phyloP scores from a whole-genome alignment of 306 rosid genomes.

The Acacia melanoxylon region DNA sequence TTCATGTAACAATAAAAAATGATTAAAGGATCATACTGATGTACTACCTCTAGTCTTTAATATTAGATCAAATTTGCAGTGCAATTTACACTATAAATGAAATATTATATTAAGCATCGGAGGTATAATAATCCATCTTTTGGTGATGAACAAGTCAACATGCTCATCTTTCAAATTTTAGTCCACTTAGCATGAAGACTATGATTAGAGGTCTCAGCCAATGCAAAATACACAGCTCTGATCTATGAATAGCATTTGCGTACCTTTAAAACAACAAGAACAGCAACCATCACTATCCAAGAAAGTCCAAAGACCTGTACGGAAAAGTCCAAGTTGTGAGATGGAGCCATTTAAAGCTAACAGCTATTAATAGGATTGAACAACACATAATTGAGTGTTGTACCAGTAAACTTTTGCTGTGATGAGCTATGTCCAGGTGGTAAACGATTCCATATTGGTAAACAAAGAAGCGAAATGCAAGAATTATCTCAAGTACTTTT shows the following conservation, averaged over 20 bases:
- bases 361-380: constrained; percentile 19
- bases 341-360: constrained; percentile 10
- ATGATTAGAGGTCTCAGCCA: constrained; percentile 6
- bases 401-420: constrained; percentile 71
- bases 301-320: constrained; percentile 81
- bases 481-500: constrained; percentile 75
- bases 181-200: constrained; percentile 3
- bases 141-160: background rate
- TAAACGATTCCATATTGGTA: constrained; percentile 93
- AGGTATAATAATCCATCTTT: background rate
- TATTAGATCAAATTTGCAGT: no score
- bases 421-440: constrained; percentile 84
- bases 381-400: constrained; percentile 22
- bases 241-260: constrained; percentile 5
- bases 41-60: no score
- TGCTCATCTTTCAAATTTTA: background rate
- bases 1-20: background rate
- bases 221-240: constrained; percentile 1
- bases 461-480: constrained; percentile 80
- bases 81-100: no score
- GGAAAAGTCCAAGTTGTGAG: constrained; percentile 34
- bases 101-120: no score
- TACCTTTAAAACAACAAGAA: constrained; percentile 87
- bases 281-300: constrained; percentile 70
- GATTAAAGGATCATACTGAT: background rate